Conservation (phyloP, 1,284 basidiomycete species). For the Ceratobasidium sp. region DNA sequence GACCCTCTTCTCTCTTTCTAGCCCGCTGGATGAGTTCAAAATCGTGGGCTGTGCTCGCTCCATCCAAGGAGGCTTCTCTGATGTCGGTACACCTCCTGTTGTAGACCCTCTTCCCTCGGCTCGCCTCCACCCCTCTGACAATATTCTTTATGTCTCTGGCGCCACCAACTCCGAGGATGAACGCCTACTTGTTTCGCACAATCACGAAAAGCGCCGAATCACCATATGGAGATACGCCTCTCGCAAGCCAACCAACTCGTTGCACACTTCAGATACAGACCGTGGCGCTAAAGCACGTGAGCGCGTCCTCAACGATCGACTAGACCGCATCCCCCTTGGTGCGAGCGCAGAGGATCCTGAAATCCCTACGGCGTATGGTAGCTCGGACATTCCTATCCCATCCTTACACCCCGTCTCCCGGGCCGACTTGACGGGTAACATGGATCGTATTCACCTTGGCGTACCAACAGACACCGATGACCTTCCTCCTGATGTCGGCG, state of each 20-base stretch:
- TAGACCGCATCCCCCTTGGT: slow-evolving; percentile 38
- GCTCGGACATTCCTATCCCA: slow-evolving; percentile 29
- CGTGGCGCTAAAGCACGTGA: slow-evolving; percentile 29
- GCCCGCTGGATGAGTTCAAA: slow-evolving; percentile 80
- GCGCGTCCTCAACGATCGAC: slow-evolving; percentile 45
- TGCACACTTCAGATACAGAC: slow-evolving; percentile 58
- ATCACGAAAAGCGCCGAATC: slow-evolving; percentile 56
- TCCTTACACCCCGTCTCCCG: slow-evolving; percentile 55
- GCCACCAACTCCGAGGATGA: slow-evolving; percentile 21
- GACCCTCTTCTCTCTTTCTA: slow-evolving; percentile 81
- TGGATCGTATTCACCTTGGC: slow-evolving; percentile 74
- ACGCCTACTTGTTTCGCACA: slow-evolving; percentile 38
- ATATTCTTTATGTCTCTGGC: slow-evolving; percentile 35
- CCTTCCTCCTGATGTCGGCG: slow-evolving; percentile 58
- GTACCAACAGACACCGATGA: slow-evolving; percentile 55
- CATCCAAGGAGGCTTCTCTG: slow-evolving; percentile 47
- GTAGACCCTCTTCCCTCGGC: slow-evolving; percentile 46
- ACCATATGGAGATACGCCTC: slow-evolving; percentile 80
- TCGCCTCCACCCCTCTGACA: slow-evolving; percentile 40
- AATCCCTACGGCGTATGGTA: slow-evolving; percentile 45
- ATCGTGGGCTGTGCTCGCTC: slow-evolving; percentile 61
- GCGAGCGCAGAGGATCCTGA: slow-evolving; percentile 47
- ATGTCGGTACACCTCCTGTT: slow-evolving; percentile 18
- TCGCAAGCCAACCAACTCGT: slow-evolving; percentile 67
- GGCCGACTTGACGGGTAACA: slow-evolving; percentile 70